A percentile compares a stretch with the other conserved stretches of the same genome.
phyloP scores from a whole-genome alignment of 78 protist species.

The Tieghemostelium lacteum region DNA sequence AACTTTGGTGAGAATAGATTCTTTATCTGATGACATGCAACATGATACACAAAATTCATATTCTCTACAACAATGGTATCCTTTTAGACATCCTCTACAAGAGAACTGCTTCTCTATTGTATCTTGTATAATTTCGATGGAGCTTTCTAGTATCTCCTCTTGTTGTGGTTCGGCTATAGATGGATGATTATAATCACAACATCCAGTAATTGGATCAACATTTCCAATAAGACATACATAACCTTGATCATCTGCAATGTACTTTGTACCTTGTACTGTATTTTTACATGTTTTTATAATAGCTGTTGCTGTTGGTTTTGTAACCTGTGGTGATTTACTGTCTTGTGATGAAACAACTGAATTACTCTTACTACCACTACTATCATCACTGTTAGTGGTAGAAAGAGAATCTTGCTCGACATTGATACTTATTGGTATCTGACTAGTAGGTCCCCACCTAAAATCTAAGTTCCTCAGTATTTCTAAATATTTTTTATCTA shows the following conservation, averaged over 20 bases:
- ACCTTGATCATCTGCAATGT: slow-evolving; percentile 62
- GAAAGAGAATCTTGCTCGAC: too few species aligned
- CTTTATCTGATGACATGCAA: slow-evolving; percentile 58
- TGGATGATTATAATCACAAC: slow-evolving; percentile 8
- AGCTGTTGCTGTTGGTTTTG: background rate
- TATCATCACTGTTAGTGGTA: too few species aligned
- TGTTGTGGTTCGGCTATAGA: background rate
- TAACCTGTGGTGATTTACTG: background rate
- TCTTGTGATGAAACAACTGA: background rate
- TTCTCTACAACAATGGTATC: slow-evolving; percentile 36
- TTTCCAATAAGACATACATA: slow-evolving; percentile 14
- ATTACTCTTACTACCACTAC: too few species aligned
- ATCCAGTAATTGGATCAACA: background rate
- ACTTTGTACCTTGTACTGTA: slow-evolving; percentile 52
- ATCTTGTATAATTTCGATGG: background rate
- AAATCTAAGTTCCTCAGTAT: too few species aligned
- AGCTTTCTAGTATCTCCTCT: background rate
- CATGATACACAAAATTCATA: slow-evolving; percentile 68
- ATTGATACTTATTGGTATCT: too few species aligned
- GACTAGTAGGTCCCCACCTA: too few species aligned
- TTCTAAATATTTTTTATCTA: too few species aligned
- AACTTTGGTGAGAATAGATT: background rate
- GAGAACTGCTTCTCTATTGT: background rate
- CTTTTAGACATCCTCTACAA: slow-evolving; percentile 18
- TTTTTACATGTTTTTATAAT: slow-evolving; percentile 13